Evolutionary conservation across 2,329 filamentous ascomycete species (phyloP).

Genomic region (Bipolaris oryzae): DNA sequence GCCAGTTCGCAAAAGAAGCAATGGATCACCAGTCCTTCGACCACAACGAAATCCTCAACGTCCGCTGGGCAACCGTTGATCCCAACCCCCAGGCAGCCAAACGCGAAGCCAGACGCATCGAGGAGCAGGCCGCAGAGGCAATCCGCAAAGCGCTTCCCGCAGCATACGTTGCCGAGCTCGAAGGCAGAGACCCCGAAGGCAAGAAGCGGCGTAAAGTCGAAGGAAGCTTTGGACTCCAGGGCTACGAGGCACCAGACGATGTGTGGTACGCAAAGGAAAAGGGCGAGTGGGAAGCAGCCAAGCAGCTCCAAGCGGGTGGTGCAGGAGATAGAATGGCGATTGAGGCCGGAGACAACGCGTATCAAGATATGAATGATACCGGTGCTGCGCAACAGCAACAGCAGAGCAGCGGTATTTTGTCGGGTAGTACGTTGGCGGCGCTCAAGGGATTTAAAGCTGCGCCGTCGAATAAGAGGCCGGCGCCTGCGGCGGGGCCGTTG

Average conservation of each 20-base stretch:
- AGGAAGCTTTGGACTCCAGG: conserved; percentile 81
- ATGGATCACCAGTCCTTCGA: conserved; percentile 96
- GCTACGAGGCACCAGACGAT: conserved; percentile 92
- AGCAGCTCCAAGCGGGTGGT: conserved; percentile 63
- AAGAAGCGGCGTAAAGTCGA: conserved; percentile 88
- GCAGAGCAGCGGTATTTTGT: conserved; percentile 71
- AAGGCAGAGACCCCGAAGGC: conserved; percentile 86
- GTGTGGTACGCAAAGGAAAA: conserved; percentile 87
- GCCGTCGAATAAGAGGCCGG: conserved; percentile 58
- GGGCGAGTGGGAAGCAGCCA: conserved; percentile 68
- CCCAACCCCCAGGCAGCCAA: conserved; percentile 95
- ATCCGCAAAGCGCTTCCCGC: conserved; percentile 85
- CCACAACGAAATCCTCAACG: conserved; percentile 90
- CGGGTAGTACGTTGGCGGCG: conserved; percentile 79
- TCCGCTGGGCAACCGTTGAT: conserved; percentile 95
- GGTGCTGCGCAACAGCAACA: conserved; percentile 26
- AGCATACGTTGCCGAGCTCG: conserved; percentile 90
- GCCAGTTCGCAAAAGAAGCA: conserved; percentile 68
- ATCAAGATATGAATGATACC: background rate
- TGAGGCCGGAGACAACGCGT: conserved; percentile 51
- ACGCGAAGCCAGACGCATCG: conserved; percentile 82
- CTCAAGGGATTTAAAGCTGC: conserved; percentile 61
- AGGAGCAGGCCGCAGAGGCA: conserved; percentile 95
- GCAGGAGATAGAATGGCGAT: conserved; percentile 59
- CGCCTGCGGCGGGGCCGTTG: conserved; percentile 69